These are phyloP conservation scores for Flaveria brownii DNA, from an alignment of 129 eudicot genomes.

Conservation along the genomic window DNA sequence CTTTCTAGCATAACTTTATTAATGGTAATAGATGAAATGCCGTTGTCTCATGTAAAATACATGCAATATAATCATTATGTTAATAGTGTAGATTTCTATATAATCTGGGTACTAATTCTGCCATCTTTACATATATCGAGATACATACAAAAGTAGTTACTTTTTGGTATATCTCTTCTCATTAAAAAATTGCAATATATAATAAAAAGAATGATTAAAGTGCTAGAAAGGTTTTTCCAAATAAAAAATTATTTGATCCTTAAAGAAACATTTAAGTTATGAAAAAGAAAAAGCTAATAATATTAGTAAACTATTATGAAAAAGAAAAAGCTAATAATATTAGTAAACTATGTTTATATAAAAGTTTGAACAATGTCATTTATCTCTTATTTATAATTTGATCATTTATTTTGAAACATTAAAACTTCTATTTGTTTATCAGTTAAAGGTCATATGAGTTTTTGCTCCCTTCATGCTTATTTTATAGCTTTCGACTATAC, in stretches of 20 bases:
- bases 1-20: background rate
- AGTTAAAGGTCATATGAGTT: background rate
- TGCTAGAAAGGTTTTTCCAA: background rate
- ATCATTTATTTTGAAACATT: background rate
- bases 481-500: background rate
- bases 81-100: background rate
- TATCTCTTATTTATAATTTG: background rate
- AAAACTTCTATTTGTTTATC: background rate
- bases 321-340: background rate
- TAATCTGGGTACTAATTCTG: slow-evolving; percentile 3
- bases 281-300: background rate
- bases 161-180: slow-evolving; percentile 6
- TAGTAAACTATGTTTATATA: background rate
- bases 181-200: background rate
- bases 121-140: background rate
- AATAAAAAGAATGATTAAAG: slow-evolving; percentile 4
- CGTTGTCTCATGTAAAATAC: background rate
- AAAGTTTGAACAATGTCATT: background rate
- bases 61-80: background rate
- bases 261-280: background rate
- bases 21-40: background rate
- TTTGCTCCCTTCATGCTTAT: background rate
- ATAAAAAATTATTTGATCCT: background rate
- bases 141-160: slow-evolving; percentile 15
- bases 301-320: background rate